Evolutionary conservation across 2,329 filamentous ascomycete species (phyloP).

Genomic region (Sclerotinia nivalis): DNA sequence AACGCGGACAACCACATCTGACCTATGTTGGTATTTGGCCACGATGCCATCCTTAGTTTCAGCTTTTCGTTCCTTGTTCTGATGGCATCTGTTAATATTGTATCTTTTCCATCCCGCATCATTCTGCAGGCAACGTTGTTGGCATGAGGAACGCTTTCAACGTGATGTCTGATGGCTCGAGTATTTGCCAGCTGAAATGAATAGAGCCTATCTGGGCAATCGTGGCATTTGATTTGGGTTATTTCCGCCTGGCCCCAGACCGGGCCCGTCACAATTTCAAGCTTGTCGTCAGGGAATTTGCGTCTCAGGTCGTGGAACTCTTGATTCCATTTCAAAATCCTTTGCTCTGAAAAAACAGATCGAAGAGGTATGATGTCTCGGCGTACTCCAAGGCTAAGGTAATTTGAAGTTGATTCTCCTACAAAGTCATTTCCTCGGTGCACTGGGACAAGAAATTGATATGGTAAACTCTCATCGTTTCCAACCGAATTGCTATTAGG

Average conservation of each 20-base stretch:
- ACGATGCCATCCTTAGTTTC: no score
- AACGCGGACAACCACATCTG: no score
- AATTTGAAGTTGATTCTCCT: not conserved
- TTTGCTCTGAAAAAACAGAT: not conserved
- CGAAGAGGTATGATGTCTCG: not conserved
- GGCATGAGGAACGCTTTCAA: not conserved
- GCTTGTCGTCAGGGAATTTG: not conserved
- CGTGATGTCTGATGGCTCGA: not conserved
- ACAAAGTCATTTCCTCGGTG: not conserved
- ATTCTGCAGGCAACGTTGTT: not conserved
- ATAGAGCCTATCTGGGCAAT: not conserved
- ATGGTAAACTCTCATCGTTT: not conserved
- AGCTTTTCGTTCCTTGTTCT: no score
- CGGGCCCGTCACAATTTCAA: not conserved
- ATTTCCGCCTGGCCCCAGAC: not conserved
- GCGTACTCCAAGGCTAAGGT: not conserved
- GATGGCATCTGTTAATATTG: no score
- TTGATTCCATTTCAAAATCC: not conserved
- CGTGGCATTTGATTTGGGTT: not conserved
- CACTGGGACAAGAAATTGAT: not conserved
- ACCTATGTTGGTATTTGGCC: no score
- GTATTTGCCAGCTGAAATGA: not conserved
- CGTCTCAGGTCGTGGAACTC: not conserved
- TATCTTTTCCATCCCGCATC: no score
- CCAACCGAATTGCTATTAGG: not conserved